Conservation (phyloP, 2,329 filamentous ascomycete species). For the Graphiopsis chlorocephala region DNA sequence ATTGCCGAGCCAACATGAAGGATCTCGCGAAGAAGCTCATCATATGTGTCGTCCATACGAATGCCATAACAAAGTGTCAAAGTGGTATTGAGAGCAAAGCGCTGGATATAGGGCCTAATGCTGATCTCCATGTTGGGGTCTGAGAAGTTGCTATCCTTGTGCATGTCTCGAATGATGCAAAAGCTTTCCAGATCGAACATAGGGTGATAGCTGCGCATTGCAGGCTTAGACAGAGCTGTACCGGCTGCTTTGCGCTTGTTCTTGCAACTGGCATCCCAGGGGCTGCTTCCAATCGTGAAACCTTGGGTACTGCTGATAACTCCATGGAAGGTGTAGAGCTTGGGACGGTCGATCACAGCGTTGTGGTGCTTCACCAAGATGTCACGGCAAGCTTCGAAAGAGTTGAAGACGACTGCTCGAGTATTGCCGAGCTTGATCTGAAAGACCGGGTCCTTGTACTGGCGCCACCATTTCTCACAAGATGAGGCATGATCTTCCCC, state of each 20-base stretch:
- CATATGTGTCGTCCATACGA: constrained; percentile 54
- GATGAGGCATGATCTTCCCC: constrained; percentile 54
- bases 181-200: constrained; percentile 54
- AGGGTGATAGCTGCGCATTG: constrained; percentile 48
- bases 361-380: constrained; percentile 52
- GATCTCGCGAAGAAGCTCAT: constrained; percentile 52
- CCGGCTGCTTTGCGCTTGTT: constrained; percentile 54
- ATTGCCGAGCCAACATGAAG: constrained; percentile 54
- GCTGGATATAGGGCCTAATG: constrained; percentile 52
- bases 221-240: constrained; percentile 46
- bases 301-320: constrained; percentile 53
- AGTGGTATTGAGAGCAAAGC: constrained; percentile 55
- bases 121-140: constrained; percentile 40
- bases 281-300: constrained; percentile 55
- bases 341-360: constrained; percentile 51
- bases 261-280: constrained; percentile 54
- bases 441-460: constrained; percentile 49
- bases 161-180: constrained; percentile 50
- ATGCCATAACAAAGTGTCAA: constrained; percentile 56
- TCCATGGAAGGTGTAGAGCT: constrained; percentile 54
- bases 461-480: constrained; percentile 49
- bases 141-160: constrained; percentile 39
- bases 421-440: constrained; percentile 56
- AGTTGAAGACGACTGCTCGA: constrained; percentile 53
- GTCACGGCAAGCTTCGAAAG: constrained; percentile 51